Conservation (phyloP, 2,329 filamentous ascomycete species). For the Ceratocystis smalleyi region DNA sequence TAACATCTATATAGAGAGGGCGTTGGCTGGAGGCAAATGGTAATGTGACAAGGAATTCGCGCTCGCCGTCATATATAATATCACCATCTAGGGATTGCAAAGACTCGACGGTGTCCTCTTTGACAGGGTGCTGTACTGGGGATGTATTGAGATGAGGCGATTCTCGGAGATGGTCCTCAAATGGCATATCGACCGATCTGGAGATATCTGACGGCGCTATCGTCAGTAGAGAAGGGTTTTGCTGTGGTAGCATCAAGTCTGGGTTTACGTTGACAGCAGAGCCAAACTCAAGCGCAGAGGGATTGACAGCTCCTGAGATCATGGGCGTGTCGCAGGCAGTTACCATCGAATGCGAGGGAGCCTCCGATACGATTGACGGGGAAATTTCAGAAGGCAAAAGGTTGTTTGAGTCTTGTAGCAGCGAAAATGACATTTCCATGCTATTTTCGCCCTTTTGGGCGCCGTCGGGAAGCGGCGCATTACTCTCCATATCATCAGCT, state of each 20-base stretch:
- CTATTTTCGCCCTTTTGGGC: not conserved
- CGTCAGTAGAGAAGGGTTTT: slow-evolving; percentile 19
- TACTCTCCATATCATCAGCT: slow-evolving; percentile 8
- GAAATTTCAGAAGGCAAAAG: slow-evolving; percentile 2
- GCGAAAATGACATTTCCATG: slow-evolving; percentile 3
- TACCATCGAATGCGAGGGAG: slow-evolving; percentile 21
- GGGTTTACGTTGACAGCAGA: slow-evolving; percentile 2
- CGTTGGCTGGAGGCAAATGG: slow-evolving; percentile 40
- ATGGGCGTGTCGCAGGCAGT: not conserved
- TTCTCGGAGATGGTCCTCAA: slow-evolving; percentile 5
- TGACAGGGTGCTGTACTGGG: slow-evolving; percentile 6
- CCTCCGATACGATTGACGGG: slow-evolving; percentile 20
- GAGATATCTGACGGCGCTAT: slow-evolving; percentile 28
- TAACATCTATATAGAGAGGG: slow-evolving; percentile 35
- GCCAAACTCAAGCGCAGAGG: slow-evolving; percentile 24
- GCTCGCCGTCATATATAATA: slow-evolving; percentile 19
- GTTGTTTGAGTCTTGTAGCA: slow-evolving; percentile 3
- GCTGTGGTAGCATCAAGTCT: slow-evolving; percentile 8
- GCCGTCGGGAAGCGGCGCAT: not conserved
- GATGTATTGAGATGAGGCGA: slow-evolving; percentile 14
- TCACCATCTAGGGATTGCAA: slow-evolving; percentile 8
- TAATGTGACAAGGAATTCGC: slow-evolving; percentile 40
- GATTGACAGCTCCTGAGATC: slow-evolving; percentile 13
- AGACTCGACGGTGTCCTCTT: slow-evolving; percentile 10
- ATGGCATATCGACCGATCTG: slow-evolving; percentile 20